These are phyloP conservation scores for Cladophialophora bantiana DNA, from an alignment of 2,329 filamentous ascomycete genomes.

Conservation along the genomic window DNA sequence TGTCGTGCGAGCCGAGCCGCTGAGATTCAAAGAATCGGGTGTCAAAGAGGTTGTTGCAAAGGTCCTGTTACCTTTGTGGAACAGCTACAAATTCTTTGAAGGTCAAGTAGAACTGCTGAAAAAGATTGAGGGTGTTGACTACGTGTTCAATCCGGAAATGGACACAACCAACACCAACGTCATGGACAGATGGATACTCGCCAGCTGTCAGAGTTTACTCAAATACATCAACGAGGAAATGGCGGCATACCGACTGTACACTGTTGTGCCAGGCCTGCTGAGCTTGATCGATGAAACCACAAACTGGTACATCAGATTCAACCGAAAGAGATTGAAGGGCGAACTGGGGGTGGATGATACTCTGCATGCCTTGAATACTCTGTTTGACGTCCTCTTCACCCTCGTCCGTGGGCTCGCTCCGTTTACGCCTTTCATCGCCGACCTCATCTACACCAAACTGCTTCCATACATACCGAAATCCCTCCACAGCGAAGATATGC, in stretches of 20 bases:
- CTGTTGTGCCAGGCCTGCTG: slow-evolving; percentile 80
- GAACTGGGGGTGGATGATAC: slow-evolving; percentile 87
- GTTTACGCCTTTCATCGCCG: slow-evolving; percentile 94
- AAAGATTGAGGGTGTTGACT: slow-evolving; percentile 79
- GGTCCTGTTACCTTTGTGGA: slow-evolving; percentile 85
- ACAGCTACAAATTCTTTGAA: slow-evolving; percentile 90
- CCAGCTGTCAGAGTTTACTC: slow-evolving; percentile 81
- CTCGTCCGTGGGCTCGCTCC: slow-evolving; percentile 87
- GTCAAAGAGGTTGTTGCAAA: slow-evolving; percentile 90
- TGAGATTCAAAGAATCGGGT: slow-evolving; percentile 83
- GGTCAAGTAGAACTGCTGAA: slow-evolving; percentile 83
- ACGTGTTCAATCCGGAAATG: slow-evolving; percentile 73
- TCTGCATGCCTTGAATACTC: slow-evolving; percentile 85
- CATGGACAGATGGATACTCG: slow-evolving; percentile 91
- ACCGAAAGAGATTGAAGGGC: slow-evolving; percentile 83
- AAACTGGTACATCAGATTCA: slow-evolving; percentile 94
- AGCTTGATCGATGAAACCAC: slow-evolving; percentile 85
- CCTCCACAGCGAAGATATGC: slow-evolving; percentile 72
- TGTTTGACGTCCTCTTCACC: slow-evolving; percentile 92
- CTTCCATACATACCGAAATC: slow-evolving; percentile 80
- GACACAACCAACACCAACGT: slow-evolving; percentile 80
- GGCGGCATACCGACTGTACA: slow-evolving; percentile 77
- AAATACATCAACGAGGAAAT: slow-evolving; percentile 90
- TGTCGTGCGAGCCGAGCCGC: slow-evolving; percentile 82
- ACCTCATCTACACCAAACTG: slow-evolving; percentile 88